Conservation (phyloP, 1,284 basidiomycete species). For the Ceratobasidium sp. region DNA sequence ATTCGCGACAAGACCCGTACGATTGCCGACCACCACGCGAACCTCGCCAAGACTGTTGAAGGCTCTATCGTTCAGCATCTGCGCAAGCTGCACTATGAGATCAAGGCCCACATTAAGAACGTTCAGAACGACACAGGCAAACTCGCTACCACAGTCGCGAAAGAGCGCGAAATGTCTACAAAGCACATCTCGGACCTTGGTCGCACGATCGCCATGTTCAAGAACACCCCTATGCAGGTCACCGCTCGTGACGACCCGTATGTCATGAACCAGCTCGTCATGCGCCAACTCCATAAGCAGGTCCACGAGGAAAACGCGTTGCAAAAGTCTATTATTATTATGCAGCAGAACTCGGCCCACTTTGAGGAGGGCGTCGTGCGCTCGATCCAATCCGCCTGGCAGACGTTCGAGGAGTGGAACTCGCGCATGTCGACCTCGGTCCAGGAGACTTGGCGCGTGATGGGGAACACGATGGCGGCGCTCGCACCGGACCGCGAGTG, state of each 20-base stretch:
- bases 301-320: conserved; percentile 98
- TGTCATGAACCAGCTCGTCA: conserved; percentile 79
- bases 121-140: conserved; percentile 99
- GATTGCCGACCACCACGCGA: conserved; percentile 97
- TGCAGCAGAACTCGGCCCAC: conserved; percentile 97
- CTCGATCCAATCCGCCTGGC: conserved; percentile 95
- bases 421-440: conserved; percentile 83
- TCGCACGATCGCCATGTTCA: conserved; percentile 87
- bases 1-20: conserved; percentile 94
- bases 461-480: conserved; percentile 83
- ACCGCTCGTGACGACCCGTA: conserved; percentile 88
- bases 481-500: conserved; percentile 95
- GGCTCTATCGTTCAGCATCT: conserved; percentile 98
- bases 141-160: conserved; percentile 91
- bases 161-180: conserved; percentile 91
- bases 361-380: conserved; percentile 98
- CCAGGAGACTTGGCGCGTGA: conserved; percentile 81
- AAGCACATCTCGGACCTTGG: conserved; percentile 90
- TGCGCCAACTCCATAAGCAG: conserved; percentile 90
- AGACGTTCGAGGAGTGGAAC: conserved; percentile 98
- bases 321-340: conserved; percentile 98
- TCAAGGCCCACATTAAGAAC: conserved; percentile 99
- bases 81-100: conserved; percentile 91
- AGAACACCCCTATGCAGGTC: conserved; percentile 94
- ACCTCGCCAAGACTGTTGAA: conserved; percentile 95